Evolutionary conservation across 2,329 filamentous ascomycete species (phyloP), one percentile per base, ranked within the genome.

Genomic region (Aspergillus sp.): DNA sequence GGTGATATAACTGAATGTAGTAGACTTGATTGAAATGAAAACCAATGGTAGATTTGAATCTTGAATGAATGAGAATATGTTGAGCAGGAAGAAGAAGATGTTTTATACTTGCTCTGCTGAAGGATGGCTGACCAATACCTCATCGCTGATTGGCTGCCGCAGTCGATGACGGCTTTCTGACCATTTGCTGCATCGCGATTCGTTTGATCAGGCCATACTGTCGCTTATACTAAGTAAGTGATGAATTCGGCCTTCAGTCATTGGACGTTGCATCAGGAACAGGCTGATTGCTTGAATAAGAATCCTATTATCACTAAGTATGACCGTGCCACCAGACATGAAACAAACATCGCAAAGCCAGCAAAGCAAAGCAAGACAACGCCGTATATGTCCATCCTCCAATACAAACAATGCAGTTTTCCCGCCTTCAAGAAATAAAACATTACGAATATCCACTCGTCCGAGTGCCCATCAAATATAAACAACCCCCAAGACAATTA

Each of bases 121-220:
- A 25, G 3, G 4, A 9, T 7, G 7, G 58, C 62, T 69, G 67
- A 64, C 38, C 56, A 68, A 68, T 64, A 21, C 3, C 41, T 31
- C n/a, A 1, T 0, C 21, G n/a, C n/a, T 67, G 56, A 38, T 69
- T 69, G 63, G 66, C 6, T 23, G n/a, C 23, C 23, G 5, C 6
- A 25, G 7, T 7, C 7, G 7, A 25, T 25, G 23, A 25, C 23
- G 7, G 7, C 23, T 25, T 9, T 25, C 2, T 4, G 21, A 3
- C 16, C 10, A 54, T 49, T 36, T 36, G 32, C 32, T 36, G 32
- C 11, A 5, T 36, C 32, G 2, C n/a, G 32, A 36, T 36, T 36
- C 32, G 32, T 21, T 34, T 16, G 13, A 19, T 34, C 38, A n/a
- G 13, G 10, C 25, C 14, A 9, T 31, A 32, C 3, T 21, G 6